Percentiles rank a stretch among this genome's conserved stretches.
phyloP scores from a whole-genome alignment of 2,329 filamentous ascomycete species.

The Sarocladium oryzae region DNA sequence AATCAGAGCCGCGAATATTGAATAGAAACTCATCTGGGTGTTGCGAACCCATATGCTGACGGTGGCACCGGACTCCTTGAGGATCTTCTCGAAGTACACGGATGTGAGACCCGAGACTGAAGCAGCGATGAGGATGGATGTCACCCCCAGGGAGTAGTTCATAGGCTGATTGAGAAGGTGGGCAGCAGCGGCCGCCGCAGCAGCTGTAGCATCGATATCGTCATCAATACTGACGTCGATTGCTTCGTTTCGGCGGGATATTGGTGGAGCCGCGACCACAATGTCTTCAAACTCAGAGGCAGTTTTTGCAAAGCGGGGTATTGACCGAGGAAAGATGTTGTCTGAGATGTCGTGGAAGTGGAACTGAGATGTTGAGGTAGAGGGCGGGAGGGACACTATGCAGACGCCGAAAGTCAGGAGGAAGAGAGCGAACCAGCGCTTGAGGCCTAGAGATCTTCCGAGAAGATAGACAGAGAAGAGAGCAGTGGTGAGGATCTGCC shows the following conservation, averaged over 20 bases:
- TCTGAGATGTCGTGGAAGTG: conserved; percentile 57
- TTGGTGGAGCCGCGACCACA: neutral
- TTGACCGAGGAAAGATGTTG: conserved; percentile 69
- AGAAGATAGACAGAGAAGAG: conserved; percentile 79
- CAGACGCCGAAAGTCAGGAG: conserved; percentile 76
- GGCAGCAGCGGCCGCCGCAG: conserved; percentile 27
- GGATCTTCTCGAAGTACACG: conserved; percentile 83
- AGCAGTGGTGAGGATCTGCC: conserved; percentile 75
- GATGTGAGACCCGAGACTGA: conserved; percentile 77
- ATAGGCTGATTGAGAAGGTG: conserved; percentile 43
- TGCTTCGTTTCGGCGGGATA: neutral
- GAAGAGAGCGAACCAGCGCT: conserved; percentile 75
- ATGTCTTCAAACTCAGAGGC: neutral
- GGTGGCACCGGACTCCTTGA: conserved; percentile 67
- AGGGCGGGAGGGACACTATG: conserved; percentile 73
- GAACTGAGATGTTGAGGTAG: conserved; percentile 46
- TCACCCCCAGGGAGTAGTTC: conserved; percentile 73
- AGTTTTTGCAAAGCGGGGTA: conserved; percentile 25
- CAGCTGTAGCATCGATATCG: conserved; percentile 31
- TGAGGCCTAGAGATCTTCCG: conserved; percentile 59
- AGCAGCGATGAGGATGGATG: conserved; percentile 72
- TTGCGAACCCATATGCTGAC: conserved; percentile 85
- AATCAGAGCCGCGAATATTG: conserved; percentile 80
- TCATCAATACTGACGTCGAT: conserved; percentile 1
- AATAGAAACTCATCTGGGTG: conserved; percentile 91